Percentiles rank a stretch among this genome's conserved stretches.
phyloP scores from a whole-genome alignment of 352 stramenopile species.

The Globisporangium irregulare region DNA sequence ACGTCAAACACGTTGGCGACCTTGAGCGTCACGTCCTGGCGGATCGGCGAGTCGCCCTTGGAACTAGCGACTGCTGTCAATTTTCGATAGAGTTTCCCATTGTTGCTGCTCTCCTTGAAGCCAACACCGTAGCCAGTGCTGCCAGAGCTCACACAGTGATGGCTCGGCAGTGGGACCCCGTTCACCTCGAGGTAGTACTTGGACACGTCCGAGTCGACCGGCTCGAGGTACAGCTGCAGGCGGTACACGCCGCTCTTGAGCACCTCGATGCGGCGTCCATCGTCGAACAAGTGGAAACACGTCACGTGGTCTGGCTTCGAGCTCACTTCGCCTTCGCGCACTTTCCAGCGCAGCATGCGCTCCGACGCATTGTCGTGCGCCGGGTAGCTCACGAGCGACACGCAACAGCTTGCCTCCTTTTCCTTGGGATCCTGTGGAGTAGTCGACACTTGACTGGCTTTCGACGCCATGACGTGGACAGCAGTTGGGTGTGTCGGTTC shows the following conservation, averaged over 20 bases:
- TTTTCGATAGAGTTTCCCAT: neutral
- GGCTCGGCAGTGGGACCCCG: neutral
- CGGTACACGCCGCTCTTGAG: slow-evolving; percentile 13
- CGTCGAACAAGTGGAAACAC: slow-evolving; percentile 4
- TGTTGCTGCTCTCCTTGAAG: neutral
- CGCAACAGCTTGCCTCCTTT: too few relatives aligned
- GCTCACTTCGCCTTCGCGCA: neutral
- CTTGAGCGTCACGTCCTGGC: neutral
- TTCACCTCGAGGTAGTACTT: slow-evolving; percentile 15
- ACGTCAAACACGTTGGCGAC: slow-evolving; percentile 5
- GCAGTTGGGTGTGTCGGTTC: too few relatives aligned
- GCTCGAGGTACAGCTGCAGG: slow-evolving; percentile 11
- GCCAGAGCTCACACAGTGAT: neutral
- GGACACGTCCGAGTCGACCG: neutral
- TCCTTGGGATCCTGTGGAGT: too few relatives aligned
- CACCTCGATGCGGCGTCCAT: slow-evolving; percentile 6
- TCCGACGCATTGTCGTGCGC: neutral
- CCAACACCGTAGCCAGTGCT: neutral
- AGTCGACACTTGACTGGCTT: too few relatives aligned
- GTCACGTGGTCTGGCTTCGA: neutral
- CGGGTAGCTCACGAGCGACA: neutral
- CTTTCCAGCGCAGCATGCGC: neutral
- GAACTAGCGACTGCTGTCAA: neutral
- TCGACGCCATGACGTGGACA: too few relatives aligned
- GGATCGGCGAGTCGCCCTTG: neutral